Evolutionary conservation across 23 red algal genomes (phyloP), one percentile per base, ranked within the genome.

Genomic region (Gracilaria gracilis): DNA sequence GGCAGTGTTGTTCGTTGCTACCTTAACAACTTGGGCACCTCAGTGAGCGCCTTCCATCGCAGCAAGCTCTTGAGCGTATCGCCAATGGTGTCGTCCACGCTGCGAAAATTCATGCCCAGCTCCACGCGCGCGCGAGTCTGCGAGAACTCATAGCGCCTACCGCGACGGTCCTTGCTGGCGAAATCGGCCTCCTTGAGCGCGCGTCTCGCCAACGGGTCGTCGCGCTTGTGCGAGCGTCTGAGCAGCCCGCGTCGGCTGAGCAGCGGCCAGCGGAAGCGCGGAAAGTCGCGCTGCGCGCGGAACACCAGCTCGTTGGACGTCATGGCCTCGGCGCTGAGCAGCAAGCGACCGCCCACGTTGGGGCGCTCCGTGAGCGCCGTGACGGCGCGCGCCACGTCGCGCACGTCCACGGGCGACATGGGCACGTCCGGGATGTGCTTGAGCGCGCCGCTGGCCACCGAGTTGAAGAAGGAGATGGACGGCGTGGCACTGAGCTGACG

Each of bases 321-420:
- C 21, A 90, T 21, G 11, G 75, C 79, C n/a, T 90, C 75, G 27
- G 87, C 87, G 76, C 71, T 76, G 14, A 90, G 87, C 25, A 90
- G 75, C 21, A 90, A 38, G 33, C 87, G 35, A 11, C 87, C 87
- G 38, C 87, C 62, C 15, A 90, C 57, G 31, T 90, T 50, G 29
- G 87, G 87, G 19, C 87, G 87, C 74, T 90, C 76, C 23, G 76
- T 39, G 11, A 90, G 40, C 27, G 59, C 76, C 6, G 87, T 81
- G 21, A 90, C 34, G 12, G 87, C 87, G 28, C 87, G 37, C 28
- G 87, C 76, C 19, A 90, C 87, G 64, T 90, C 87, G 13, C 87
- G 87, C 38, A 81, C 87, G 59, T 90, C 87, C 34, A 90, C 87
- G 16, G 75, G 73, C 53, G 54, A 90, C 76, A 79, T 90, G n/a